Conservation (phyloP, 1,284 basidiomycete species). For the Boletus subluridellus region DNA sequence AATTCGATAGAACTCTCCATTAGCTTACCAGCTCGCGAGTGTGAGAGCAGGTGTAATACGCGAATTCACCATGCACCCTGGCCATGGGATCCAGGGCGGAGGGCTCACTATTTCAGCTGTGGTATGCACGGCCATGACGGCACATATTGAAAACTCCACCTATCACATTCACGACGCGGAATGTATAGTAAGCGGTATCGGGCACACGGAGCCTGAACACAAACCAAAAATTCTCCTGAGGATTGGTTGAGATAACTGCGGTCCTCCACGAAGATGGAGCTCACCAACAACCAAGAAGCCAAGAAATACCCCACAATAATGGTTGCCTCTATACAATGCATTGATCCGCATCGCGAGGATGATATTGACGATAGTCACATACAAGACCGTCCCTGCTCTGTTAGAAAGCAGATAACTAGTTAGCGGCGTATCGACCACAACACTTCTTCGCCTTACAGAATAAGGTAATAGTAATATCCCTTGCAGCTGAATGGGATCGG, state of each 20-base stretch:
- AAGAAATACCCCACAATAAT: slow-evolving; percentile 9
- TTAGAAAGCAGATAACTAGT: not conserved
- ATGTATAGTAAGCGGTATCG: not conserved
- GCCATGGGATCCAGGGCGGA: slow-evolving; percentile 18
- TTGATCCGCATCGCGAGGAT: slow-evolving; percentile 18
- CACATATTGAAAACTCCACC: slow-evolving; percentile 20
- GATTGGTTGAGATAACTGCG: not conserved
- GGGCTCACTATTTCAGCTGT: slow-evolving; percentile 14
- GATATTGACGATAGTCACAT: slow-evolving; percentile 22
- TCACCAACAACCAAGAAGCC: slow-evolving; percentile 18
- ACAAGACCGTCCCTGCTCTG: slow-evolving; percentile 19
- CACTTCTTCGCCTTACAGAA: slow-evolving; percentile 12
- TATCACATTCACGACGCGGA: not conserved
- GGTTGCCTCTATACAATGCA: slow-evolving; percentile 9
- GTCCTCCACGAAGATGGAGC: not conserved
- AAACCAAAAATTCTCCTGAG: slow-evolving; percentile 17
- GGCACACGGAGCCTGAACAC: not conserved
- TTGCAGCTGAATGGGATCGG: slow-evolving; percentile 15
- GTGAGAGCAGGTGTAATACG: slow-evolving; percentile 17
- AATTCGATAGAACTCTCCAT: not conserved
- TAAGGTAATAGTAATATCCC: slow-evolving; percentile 21
- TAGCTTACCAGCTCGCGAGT: slow-evolving; percentile 20
- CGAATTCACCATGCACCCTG: slow-evolving; percentile 16
- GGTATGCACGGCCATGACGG: slow-evolving; percentile 17
- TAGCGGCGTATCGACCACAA: too few relatives aligned